A percentile compares a stretch with the other conserved stretches of the same genome.
Evolutionary conservation across 305 asterid species (phyloP).

Genomic region (Fraxinus angustifolia): DNA sequence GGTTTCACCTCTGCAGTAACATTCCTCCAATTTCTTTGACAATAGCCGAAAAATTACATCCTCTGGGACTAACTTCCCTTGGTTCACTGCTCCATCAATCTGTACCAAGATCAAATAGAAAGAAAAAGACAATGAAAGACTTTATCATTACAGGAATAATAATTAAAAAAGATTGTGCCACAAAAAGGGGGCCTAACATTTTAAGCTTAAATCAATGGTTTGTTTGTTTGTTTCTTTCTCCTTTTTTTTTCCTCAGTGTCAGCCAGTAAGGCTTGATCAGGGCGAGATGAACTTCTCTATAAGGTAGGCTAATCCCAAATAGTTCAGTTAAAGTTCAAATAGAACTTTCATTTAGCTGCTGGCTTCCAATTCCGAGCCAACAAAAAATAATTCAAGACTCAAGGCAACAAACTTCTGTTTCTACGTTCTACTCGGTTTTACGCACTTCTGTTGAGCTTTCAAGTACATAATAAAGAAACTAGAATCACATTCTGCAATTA

Average conservation of each 20-base stretch:
- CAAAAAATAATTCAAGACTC: no score
- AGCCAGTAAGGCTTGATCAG: background rate
- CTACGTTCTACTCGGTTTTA: no score
- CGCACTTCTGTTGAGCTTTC: no score
- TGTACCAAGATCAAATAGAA: conserved; percentile 21
- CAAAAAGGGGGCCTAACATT: background rate
- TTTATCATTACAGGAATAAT: background rate
- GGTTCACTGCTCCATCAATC: conserved; percentile 70
- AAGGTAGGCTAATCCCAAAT: background rate
- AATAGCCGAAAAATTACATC: conserved; percentile 71
- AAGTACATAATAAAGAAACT: no score
- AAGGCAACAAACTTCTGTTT: no score
- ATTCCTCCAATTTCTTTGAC: conserved; percentile 82
- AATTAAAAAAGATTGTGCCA: background rate
- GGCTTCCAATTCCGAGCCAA: background rate
- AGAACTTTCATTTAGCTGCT: background rate
- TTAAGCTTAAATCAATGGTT: background rate
- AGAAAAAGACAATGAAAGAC: background rate
- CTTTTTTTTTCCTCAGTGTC: background rate
- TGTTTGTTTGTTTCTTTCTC: no score
- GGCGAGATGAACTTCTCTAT: background rate
- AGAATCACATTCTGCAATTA: background rate
- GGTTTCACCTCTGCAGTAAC: conserved; percentile 69
- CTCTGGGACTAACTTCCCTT: conserved; percentile 72
- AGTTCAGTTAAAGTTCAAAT: background rate